Evolutionary conservation across 495 filamentous ascomycete genomes (phyloP).

Genomic region (Tuber umbilicatum): DNA sequence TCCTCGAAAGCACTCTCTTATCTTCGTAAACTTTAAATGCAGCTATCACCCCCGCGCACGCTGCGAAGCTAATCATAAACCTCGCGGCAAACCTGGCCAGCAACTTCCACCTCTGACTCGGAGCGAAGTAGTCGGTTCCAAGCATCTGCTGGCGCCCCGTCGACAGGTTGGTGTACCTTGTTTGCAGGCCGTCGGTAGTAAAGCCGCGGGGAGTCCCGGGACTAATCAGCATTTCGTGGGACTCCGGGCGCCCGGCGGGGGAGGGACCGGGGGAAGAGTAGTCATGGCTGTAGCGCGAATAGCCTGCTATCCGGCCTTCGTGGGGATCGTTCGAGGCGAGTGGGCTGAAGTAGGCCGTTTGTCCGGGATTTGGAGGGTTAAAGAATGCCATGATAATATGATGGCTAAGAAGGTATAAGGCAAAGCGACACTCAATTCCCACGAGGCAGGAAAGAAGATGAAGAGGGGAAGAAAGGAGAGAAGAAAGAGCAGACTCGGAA

Average conservation of each 20-base stretch:
- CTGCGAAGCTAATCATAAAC: slow-evolving; percentile 12
- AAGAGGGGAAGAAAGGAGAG: neutral
- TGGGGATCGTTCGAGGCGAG: neutral
- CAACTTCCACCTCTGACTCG: neutral
- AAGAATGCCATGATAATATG: neutral
- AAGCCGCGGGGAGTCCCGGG: neutral
- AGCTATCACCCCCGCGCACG: slow-evolving; percentile 15
- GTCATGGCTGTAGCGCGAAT: neutral
- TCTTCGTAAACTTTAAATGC: slow-evolving; percentile 19
- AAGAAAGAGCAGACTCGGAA: neutral
- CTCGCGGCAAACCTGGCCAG: slow-evolving; percentile 9
- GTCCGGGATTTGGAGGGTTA: neutral
- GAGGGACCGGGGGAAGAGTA: neutral
- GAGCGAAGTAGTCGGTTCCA: neutral
- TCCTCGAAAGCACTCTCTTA: slow-evolving; percentile 11
- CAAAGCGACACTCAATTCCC: neutral
- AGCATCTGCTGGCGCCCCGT: neutral
- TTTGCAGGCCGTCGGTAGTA: neutral
- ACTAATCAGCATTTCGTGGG: neutral
- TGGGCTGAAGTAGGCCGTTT: neutral
- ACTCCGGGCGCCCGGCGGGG: neutral
- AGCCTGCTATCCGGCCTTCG: neutral
- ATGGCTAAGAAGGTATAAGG: neutral
- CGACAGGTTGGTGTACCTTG: neutral
- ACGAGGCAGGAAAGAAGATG: neutral